Evolutionary conservation across 306 rosid genomes (phyloP), one percentile per base, ranked within the genome.

Genomic region (Arachis stenosperma): DNA sequence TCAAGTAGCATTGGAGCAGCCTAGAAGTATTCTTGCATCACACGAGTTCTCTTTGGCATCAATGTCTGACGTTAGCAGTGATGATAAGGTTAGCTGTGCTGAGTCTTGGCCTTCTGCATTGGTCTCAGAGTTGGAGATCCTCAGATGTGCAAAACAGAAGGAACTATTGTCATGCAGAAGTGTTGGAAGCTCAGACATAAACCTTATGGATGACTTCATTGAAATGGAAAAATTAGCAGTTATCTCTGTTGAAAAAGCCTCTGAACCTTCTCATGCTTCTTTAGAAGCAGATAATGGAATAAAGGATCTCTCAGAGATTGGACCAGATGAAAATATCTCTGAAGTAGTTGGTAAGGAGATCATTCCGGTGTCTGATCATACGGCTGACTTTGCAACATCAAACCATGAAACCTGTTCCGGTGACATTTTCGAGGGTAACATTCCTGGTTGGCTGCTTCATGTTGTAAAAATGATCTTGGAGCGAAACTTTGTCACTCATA

Each of bases 191-290:
- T 81, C 86, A 7, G 98, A 87, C 71, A 81, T 92, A 51, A 88
- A 81, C 69, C 89, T 92, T 78, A 87, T 90, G 96, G 95, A 90
- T 70, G 98, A 92, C 76, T 92, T 92, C 64, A 85, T 83, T 80
- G 98, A 92, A 83, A 92, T 90, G 96, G 98, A 92, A 83, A 92
- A 89, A 69, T 66, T 92, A 73, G 97, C 98, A 8, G 84, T 92
- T 42, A 94, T 82, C 65, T 79, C 90, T 74, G 87, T 75, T 47
- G 88, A 84, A 46, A 89, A 78, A 64, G 71, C 48, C 61, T 47
- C 75, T 59, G 81, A 65, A 56, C 65, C 57, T 62, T 76, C 86
- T 42, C 79, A 12, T 61, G 79, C 64, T 79, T 83, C 88, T 84
- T 77, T 65, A 46, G 72, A 69, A 59, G 78, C 61, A 76, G 73